A percentile compares a stretch with the other conserved stretches of the same genome.
Evolutionary conservation across 371 early-diverging fungal species (phyloP).

Genomic region (Rhizoclosmatium hyalinum): DNA sequence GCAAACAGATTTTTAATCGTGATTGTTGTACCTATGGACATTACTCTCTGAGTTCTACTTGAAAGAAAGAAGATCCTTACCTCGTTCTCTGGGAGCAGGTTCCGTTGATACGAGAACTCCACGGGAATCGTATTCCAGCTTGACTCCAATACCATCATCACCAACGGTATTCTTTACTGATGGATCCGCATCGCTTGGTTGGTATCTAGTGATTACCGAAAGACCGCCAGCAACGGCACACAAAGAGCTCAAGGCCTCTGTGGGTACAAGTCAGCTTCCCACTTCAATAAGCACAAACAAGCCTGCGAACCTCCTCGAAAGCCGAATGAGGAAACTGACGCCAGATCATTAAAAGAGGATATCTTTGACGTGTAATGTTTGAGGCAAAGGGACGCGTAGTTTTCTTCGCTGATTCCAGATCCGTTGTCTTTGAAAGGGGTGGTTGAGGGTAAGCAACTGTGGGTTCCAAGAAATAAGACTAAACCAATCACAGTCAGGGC

Average conservation of each 20-base stretch:
- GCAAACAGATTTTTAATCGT: slow-evolving; percentile 79
- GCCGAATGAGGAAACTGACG: slow-evolving; percentile 65
- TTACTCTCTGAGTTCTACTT: not conserved
- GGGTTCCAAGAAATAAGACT: too few relatives aligned
- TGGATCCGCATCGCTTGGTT: not conserved
- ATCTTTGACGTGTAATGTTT: slow-evolving; percentile 79
- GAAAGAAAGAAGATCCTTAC: slow-evolving; percentile 20
- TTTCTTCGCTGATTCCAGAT: slow-evolving; percentile 70
- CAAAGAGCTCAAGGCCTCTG: slow-evolving; percentile 65
- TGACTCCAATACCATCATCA: slow-evolving; percentile 55
- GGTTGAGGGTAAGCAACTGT: not conserved
- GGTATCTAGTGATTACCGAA: slow-evolving; percentile 38
- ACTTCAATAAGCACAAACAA: not conserved
- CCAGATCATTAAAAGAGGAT: slow-evolving; percentile 64
- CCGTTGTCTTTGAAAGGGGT: slow-evolving; percentile 74
- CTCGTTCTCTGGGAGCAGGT: slow-evolving; percentile 58
- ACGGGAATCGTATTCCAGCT: slow-evolving; percentile 70
- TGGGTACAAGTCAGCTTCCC: not conserved
- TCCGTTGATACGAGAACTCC: slow-evolving; percentile 63
- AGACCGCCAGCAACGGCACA: slow-evolving; percentile 46
- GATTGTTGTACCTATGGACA: slow-evolving; percentile 84
- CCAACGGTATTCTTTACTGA: not conserved
- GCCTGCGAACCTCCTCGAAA: slow-evolving; percentile 61
- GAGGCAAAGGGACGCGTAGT: slow-evolving; percentile 72
- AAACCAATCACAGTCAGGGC: not conserved